Percentiles rank a stretch among this genome's conserved stretches.
These are phyloP conservation scores for Blastobotrys proliferans DNA, from an alignment of 1,139 yeast species.

Conservation along the genomic window DNA sequence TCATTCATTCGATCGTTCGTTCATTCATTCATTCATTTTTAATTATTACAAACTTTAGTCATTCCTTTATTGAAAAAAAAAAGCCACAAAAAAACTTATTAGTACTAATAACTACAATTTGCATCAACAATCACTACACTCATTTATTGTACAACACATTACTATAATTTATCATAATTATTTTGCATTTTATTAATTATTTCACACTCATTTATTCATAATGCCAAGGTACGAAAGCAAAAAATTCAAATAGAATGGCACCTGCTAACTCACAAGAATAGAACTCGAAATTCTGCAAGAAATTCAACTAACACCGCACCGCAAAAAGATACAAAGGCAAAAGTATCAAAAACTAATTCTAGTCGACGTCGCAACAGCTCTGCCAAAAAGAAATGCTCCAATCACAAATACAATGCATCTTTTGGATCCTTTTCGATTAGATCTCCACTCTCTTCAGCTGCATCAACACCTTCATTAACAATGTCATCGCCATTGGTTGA, in stretches of 20 bases:
- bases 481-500: conserved; percentile 10
- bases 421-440: background rate
- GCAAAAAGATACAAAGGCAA: background rate
- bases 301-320: background rate
- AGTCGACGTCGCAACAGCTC: background rate
- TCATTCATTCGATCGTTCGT: background rate
- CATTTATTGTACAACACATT: too few species aligned
- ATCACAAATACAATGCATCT: background rate
- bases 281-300: background rate
- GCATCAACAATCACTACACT: too few species aligned
- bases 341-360: background rate
- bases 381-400: background rate
- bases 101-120: background rate
- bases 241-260: background rate
- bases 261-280: background rate
- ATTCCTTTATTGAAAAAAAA: too few species aligned
- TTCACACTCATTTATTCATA: too few species aligned
- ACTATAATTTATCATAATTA: too few species aligned
- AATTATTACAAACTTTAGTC: background rate
- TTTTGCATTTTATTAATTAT: too few species aligned
- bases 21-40: background rate
- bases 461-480: conserved; percentile 11
- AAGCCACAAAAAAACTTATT: background rate
- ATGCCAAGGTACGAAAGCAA: too few species aligned
- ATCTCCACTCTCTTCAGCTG: conserved; percentile 4